Evolutionary conservation across 2,329 filamentous ascomycete species (phyloP), one percentile per base, ranked within the genome.

Genomic region (Chaetomium globosum): DNA sequence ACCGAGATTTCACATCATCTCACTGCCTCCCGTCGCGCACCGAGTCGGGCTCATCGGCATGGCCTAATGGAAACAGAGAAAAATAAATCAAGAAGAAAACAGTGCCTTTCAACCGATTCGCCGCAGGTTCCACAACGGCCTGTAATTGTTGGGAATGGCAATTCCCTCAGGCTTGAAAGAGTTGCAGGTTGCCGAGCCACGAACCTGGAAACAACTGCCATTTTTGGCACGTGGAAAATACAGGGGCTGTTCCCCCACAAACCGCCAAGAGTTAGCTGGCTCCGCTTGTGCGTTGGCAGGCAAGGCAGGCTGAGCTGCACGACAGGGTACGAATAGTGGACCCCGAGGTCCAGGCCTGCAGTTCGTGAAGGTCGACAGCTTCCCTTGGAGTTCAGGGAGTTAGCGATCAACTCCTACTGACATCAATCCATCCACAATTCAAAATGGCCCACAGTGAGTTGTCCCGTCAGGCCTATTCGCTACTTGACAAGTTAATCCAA

Each of bases 381-480:
- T 43, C 39, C 16, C 36, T 19, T 39, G 4, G 39, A 43, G 39
- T 36, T 36, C 26, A 26, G 26, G 26, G 2, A 3, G 3, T 19
- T n/a, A 19, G 16, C 13, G 16, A 43, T 43, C 16, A 43, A 16
- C 39, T 43, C 16, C n/a, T 43, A 16, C 52, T 49, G 12, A 48
- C 46, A 48, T 21, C 46, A 59, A 23, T 21, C 21, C 7, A 30
- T 51, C 26, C 26, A 31, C 46, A 59, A n/a, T n/a, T n/a, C 21
- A 58, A 64, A 56, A 80, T 80, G 76, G 77, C 78, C 30, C 78
- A 80, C 69, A 86, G 82, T 84, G 80, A 73, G 78, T 69, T 69
- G 19, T 19, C 16, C 21, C 16, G 31, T 13, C 23, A 21, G 19
- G 39, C 13, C 19, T 28, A 58, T 30, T 13, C 19, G 3, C 6